A percentile compares a stretch with the other conserved stretches of the same genome.
These are phyloP conservation scores for Alternaria consortialis DNA, from an alignment of 2,329 filamentous ascomycete genomes.

Conservation along the genomic window DNA sequence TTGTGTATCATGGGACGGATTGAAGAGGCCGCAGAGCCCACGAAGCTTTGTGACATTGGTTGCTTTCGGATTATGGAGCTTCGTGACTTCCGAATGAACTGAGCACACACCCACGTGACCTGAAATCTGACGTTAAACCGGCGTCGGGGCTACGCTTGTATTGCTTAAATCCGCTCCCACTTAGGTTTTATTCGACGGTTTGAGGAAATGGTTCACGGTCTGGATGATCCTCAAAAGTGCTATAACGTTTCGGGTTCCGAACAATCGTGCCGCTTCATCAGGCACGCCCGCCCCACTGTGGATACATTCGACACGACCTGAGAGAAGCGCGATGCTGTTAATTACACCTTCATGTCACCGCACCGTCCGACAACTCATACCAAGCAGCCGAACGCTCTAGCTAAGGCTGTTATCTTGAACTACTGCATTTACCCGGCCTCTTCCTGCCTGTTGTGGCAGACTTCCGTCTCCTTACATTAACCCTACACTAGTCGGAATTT, in stretches of 20 bases:
- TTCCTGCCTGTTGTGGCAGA: conserved; percentile 22
- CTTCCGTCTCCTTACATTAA: conserved; percentile 22
- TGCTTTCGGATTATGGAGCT: not conserved
- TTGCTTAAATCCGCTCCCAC: not conserved
- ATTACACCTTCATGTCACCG: conserved; percentile 11
- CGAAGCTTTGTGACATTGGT: not conserved
- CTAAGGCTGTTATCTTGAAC: conserved; percentile 18
- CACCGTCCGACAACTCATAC: conserved; percentile 9
- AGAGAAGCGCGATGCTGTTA: not conserved
- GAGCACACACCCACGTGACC: not conserved
- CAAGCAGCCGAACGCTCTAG: conserved; percentile 12
- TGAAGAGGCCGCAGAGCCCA: no score
- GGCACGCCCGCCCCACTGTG: not conserved
- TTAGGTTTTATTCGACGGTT: not conserved
- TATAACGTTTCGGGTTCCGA: not conserved
- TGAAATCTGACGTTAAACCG: not conserved
- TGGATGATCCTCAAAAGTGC: not conserved
- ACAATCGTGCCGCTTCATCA: not conserved
- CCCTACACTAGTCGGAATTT: conserved; percentile 14
- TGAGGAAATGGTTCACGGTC: not conserved
- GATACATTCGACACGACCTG: not conserved
- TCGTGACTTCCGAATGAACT: not conserved
- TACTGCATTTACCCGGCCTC: conserved; percentile 30
- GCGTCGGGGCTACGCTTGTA: not conserved
- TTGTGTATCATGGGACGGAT: no score